phyloP scores from a whole-genome alignment of 2,329 filamentous ascomycete genomes.

The Byssoonygena ceratinophila region DNA sequence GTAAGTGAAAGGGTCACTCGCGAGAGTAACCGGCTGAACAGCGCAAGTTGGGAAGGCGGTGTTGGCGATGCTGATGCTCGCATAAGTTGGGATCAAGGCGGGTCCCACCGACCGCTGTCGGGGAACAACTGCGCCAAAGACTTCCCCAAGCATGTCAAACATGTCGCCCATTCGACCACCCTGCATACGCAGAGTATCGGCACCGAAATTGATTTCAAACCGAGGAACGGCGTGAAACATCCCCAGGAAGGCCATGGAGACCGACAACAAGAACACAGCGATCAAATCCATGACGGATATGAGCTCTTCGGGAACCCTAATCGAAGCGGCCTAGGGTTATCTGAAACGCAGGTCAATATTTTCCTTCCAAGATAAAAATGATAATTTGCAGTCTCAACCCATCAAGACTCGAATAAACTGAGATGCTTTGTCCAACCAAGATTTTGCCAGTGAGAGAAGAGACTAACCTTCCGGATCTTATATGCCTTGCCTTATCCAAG shows the following conservation, averaged over 20 bases:
- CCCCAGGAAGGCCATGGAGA: slow-evolving; percentile 19
- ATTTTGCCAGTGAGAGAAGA: no score
- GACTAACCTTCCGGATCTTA: not conserved
- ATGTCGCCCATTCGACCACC: slow-evolving; percentile 9
- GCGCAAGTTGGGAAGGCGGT: not conserved
- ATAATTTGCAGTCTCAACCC: no score
- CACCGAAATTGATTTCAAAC: slow-evolving; percentile 3
- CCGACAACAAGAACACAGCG: slow-evolving; percentile 16
- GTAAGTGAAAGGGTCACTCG: not conserved
- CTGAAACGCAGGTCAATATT: not conserved
- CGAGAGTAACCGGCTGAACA: not conserved
- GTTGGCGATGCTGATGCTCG: not conserved
- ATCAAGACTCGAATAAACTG: no score
- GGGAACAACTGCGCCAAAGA: not conserved
- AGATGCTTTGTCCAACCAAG: no score
- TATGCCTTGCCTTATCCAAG: no score
- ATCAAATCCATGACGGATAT: slow-evolving; percentile 16
- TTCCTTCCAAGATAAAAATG: not conserved
- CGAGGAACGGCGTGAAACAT: slow-evolving; percentile 11
- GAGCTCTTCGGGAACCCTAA: not conserved
- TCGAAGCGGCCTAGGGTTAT: not conserved
- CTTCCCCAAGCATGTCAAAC: not conserved
- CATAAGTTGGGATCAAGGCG: not conserved
- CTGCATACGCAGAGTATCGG: slow-evolving; percentile 10
- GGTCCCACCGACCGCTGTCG: not conserved